These are phyloP conservation scores for Zygoascus ofunaensis DNA, from an alignment of 805 yeast genomes.

Conservation along the genomic window DNA sequence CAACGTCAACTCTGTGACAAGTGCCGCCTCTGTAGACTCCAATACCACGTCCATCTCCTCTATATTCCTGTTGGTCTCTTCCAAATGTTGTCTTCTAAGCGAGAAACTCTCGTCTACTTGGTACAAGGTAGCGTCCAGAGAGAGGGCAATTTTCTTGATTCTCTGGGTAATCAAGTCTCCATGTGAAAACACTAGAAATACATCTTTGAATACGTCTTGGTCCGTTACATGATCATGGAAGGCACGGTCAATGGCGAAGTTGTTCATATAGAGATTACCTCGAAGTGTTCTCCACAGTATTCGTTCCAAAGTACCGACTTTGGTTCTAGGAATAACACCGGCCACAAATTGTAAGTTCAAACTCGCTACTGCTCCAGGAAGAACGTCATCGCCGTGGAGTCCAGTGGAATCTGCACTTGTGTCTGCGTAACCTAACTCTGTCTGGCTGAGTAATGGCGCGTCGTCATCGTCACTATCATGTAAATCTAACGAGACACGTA, in stretches of 20 bases:
- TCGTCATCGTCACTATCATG: slow-evolving; percentile 17
- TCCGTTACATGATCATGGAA: slow-evolving; percentile 50
- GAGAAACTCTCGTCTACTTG: slow-evolving; percentile 45
- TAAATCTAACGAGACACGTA: slow-evolving; percentile 20
- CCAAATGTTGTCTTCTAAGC: slow-evolving; percentile 30
- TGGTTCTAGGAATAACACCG: slow-evolving; percentile 72
- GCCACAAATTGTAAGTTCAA: slow-evolving; percentile 46
- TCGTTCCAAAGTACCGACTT: slow-evolving; percentile 61
- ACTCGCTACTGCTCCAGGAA: slow-evolving; percentile 9
- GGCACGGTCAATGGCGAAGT: slow-evolving; percentile 60
- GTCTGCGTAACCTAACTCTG: slow-evolving; percentile 9
- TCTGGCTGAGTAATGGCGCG: slow-evolving; percentile 28
- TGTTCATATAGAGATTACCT: slow-evolving; percentile 78
- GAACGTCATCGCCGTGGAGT: slow-evolving; percentile 10
- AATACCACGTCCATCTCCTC: slow-evolving; percentile 52
- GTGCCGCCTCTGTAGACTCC: slow-evolving; percentile 52
- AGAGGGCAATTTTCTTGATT: slow-evolving; percentile 74
- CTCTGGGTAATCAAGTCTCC: slow-evolving; percentile 65
- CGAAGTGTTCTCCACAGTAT: slow-evolving; percentile 88
- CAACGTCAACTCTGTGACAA: slow-evolving; percentile 67
- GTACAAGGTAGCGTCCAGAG: slow-evolving; percentile 73
- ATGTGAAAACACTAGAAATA: slow-evolving; percentile 85
- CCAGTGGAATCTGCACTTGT: slow-evolving; percentile 5
- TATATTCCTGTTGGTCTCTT: slow-evolving; percentile 38
- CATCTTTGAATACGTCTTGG: slow-evolving; percentile 57